Percentiles rank a stretch among this genome's conserved stretches.
phyloP scores from a whole-genome alignment of 164 flowering plant genomes.

The Umbellularia californica region DNA sequence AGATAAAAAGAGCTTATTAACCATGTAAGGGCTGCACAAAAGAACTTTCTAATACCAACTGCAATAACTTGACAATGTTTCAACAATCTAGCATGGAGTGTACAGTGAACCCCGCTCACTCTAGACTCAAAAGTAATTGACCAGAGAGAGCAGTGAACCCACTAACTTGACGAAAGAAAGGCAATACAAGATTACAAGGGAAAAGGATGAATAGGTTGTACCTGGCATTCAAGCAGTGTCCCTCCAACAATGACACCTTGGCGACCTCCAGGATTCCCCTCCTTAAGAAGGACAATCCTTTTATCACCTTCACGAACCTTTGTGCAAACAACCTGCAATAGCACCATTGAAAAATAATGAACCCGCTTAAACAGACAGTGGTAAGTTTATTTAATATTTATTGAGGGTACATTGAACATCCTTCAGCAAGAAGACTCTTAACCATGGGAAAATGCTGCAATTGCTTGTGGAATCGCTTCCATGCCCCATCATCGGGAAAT shows the following conservation, averaged over 20 bases:
- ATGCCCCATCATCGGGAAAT: slow-evolving; percentile 99
- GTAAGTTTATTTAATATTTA: neutral
- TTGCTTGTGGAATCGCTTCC: slow-evolving; percentile 93
- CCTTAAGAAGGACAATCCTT: slow-evolving; percentile 88
- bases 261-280: slow-evolving; percentile 77
- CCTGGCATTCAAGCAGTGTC: slow-evolving; percentile 96
- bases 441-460: slow-evolving; percentile 84
- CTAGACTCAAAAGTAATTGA: neutral
- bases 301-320: slow-evolving; percentile 97
- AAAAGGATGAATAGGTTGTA: slow-evolving; percentile 12
- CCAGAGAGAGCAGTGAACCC: too few species aligned
- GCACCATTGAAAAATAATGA: neutral
- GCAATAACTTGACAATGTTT: too few species aligned
- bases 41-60: too few species aligned
- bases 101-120: too few species aligned
- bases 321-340: slow-evolving; percentile 67
- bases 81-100: too few species aligned
- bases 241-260: slow-evolving; percentile 99
- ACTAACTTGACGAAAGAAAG: neutral
- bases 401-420: neutral
- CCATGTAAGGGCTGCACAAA: too few species aligned
- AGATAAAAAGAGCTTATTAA: too few species aligned
- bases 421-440: slow-evolving; percentile 5
- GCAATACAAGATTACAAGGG: neutral
- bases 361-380: too few species aligned